phyloP scores from a whole-genome alignment of 164 flowering plant species.

The Dillenia suffruticosa region DNA sequence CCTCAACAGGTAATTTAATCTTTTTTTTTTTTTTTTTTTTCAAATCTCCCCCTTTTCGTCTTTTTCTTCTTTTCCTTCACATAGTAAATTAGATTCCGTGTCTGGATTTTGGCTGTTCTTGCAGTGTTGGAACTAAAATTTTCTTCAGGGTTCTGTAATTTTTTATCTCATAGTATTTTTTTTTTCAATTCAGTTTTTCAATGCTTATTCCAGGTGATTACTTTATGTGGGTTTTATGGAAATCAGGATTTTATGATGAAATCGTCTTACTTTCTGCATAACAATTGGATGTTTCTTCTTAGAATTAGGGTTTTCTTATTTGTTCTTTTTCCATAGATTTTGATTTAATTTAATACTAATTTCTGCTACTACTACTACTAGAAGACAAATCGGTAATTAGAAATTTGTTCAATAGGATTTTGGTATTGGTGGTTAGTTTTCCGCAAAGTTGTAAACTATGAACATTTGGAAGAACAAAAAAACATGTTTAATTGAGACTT shows the following conservation, averaged over 20 bases:
- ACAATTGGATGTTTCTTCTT: too few relatives aligned
- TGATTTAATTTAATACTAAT: too few relatives aligned
- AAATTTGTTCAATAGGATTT: too few relatives aligned
- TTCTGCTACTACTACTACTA: too few relatives aligned
- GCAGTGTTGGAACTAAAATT: not conserved
- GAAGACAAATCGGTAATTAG: too few relatives aligned
- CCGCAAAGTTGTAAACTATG: not conserved
- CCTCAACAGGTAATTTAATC: slow-evolving; percentile 28
- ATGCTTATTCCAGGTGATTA: too few relatives aligned
- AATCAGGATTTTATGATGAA: too few relatives aligned
- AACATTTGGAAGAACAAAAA: not conserved
- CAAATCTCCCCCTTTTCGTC: not conserved
- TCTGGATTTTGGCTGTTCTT: not conserved
- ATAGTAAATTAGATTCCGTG: not conserved
- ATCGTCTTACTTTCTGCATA: too few relatives aligned
- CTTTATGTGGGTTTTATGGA: too few relatives aligned
- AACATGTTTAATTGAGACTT: not conserved
- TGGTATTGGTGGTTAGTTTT: too few relatives aligned
- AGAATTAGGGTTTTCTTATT: too few relatives aligned
- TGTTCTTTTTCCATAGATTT: too few relatives aligned
- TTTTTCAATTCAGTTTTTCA: not conserved
- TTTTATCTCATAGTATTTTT: not conserved
- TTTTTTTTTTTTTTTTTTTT: not conserved
- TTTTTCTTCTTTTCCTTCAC: not conserved
- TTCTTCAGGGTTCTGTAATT: not conserved